Conservation (phyloP, 805 yeast genomes). For the Lachancea fermentati region DNA sequence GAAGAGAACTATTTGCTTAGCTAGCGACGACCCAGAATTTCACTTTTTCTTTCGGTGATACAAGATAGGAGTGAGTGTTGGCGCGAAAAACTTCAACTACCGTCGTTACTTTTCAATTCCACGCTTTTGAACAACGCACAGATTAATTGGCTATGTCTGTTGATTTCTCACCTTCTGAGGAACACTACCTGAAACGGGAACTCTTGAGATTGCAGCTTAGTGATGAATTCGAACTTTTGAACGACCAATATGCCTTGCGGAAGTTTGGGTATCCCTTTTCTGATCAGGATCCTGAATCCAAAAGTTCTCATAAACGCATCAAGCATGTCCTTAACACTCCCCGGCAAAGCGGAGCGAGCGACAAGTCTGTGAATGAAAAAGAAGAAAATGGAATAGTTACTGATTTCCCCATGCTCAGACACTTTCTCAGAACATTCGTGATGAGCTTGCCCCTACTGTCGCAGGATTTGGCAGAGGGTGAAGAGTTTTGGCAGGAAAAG, state of each 20-base stretch:
- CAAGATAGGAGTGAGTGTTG: neutral
- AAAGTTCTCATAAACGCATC: neutral
- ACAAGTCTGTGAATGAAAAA: neutral
- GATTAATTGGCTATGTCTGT: conserved; percentile 1
- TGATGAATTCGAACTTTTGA: conserved; percentile 54
- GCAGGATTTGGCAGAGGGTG: conserved; percentile 35
- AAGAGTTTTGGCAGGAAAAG: conserved; percentile 71
- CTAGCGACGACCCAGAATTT: no score
- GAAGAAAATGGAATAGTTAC: neutral
- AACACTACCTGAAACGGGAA: conserved; percentile 84
- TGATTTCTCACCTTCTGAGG: conserved; percentile 48
- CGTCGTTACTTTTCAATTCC: no score
- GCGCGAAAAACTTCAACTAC: neutral
- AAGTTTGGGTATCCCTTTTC: conserved; percentile 76
- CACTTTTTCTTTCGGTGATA: no score
- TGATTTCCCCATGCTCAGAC: conserved; percentile 60
- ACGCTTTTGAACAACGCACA: neutral
- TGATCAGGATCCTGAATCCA: conserved; percentile 36
- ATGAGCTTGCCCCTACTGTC: conserved; percentile 72
- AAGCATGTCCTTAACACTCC: neutral
- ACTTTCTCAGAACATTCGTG: conserved; percentile 57
- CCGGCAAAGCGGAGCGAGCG: neutral
- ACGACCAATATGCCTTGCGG: conserved; percentile 57
- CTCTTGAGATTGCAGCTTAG: conserved; percentile 57
- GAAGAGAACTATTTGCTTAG: no score